Evolutionary conservation across 208 protist species (phyloP), one percentile per base, ranked within the genome.

Genomic region (Trypanosoma conorhini): DNA sequence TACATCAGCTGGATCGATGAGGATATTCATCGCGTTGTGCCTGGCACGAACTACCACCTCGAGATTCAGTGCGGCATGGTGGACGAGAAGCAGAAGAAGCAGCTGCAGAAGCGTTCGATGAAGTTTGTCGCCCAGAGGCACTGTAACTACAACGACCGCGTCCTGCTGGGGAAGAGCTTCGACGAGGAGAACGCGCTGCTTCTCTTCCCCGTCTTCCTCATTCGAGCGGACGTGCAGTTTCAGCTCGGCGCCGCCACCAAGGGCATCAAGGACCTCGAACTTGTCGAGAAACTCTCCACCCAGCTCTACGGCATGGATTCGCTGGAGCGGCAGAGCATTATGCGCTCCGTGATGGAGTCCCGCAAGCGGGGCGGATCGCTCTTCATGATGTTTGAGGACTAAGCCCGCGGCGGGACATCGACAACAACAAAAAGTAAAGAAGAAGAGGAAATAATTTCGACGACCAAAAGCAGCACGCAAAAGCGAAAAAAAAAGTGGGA

Each of bases 301-400:
- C 71, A 70, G 28, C 46, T 76, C n/a, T 76, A 76, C 63, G 71
- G 63, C n/a, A 40, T 44, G 33, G 63, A 70, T 19, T 76, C 71
- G 21, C 21, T 70, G 56, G 71, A 76, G 63, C 54, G 33, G 21
- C 42, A 58, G 28, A 70, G 71, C 56, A 40, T 76, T 24, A 70
- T 76, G 71, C 71, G 58, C 9, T 57, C 44, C 17, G 71, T 76
- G 63, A 52, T 57, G 56, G 71, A 76, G 57, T 62, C 64, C 0
- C 62, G 71, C 17, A 70, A 66, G 40, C 71, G 63, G 3, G 71
- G 71, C 22, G 71, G 71, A 1, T 33, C 71, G 10, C 64, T 76
- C 22, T 76, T 76, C 46, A 70, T 76, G 71, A 76, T 76, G 71
- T 76, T 76, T 76, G 71, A 76, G 28, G 71, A 78, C 54, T 58